Evolutionary conservation across 768 basidiomycete species (phyloP).

Genomic region (Rhodotorula graminis): DNA sequence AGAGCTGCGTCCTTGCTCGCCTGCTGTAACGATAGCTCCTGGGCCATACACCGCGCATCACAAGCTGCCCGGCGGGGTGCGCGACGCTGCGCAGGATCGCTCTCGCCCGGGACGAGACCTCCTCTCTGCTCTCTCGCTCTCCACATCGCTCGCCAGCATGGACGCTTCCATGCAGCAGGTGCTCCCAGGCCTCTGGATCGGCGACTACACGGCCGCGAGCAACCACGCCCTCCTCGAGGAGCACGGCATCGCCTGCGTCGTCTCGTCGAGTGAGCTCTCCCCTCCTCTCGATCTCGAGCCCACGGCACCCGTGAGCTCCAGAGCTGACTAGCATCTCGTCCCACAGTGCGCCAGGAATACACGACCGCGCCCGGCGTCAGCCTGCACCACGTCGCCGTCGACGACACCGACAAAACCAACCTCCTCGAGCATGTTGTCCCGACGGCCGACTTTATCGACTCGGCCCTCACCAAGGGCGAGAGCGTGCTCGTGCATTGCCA

Average conservation of each 20-base stretch:
- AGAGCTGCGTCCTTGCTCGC: too few species aligned
- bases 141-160: background rate
- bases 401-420: constrained; percentile 42
- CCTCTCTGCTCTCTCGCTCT: background rate
- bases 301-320: too few species aligned
- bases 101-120: background rate
- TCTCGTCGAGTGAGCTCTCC: constrained; percentile 36
- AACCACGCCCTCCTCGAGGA: constrained; percentile 18
- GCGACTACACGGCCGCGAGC: constrained; percentile 30
- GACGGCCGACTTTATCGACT: constrained; percentile 35
- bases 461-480: constrained; percentile 5
- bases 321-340: background rate
- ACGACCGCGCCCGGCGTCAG: constrained; percentile 25
- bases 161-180: constrained; percentile 24
- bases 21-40: too few species aligned
- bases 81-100: background rate
- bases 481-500: constrained; percentile 44
- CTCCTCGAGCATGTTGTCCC: constrained; percentile 35
- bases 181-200: constrained; percentile 33
- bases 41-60: too few species aligned
- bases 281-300: too few species aligned
- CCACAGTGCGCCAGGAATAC: constrained; percentile 42
- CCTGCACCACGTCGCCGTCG: constrained; percentile 37
- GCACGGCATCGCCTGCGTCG: constrained; percentile 31
- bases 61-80: too few species aligned